Evolutionary conservation across 177 flowering plant genomes (phyloP).

Genomic region (Vitis hybrid): DNA sequence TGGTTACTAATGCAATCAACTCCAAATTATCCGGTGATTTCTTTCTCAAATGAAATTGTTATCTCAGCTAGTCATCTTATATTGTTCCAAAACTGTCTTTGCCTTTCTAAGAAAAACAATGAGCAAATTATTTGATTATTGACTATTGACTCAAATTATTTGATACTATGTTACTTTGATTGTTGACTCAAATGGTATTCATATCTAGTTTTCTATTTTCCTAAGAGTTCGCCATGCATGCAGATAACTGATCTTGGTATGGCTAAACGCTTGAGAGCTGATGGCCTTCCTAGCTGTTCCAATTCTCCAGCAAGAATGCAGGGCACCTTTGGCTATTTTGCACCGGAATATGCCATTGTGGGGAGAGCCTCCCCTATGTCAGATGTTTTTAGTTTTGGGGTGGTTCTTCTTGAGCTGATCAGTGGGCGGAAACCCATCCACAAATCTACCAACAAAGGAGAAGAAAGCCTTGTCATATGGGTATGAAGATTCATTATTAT

Average conservation of each 20-base stretch:
- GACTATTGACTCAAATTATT: too few species aligned
- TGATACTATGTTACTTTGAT: background rate
- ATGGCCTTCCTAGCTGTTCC: slow-evolving; percentile 74
- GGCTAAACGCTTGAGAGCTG: slow-evolving; percentile 78
- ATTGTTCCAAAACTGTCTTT: background rate
- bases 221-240: slow-evolving; percentile 3
- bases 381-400: slow-evolving; percentile 98
- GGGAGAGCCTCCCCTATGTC: slow-evolving; percentile 89
- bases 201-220: background rate
- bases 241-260: slow-evolving; percentile 99
- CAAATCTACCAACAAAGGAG: slow-evolving; percentile 51
- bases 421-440: slow-evolving; percentile 84
- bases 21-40: background rate
- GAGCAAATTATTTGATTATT: background rate
- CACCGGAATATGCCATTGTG: slow-evolving; percentile 92
- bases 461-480: slow-evolving; percentile 97
- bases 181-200: background rate
- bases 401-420: slow-evolving; percentile 93
- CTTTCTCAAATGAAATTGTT: background rate
- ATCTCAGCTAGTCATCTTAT: background rate
- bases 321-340: slow-evolving; percentile 99
- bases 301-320: slow-evolving; percentile 95
- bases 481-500: slow-evolving; percentile 32
- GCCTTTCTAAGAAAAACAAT: background rate
- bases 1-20: background rate